phyloP scores from a whole-genome alignment of 2,329 filamentous ascomycete species.

The Sarocladium brachiariae region DNA sequence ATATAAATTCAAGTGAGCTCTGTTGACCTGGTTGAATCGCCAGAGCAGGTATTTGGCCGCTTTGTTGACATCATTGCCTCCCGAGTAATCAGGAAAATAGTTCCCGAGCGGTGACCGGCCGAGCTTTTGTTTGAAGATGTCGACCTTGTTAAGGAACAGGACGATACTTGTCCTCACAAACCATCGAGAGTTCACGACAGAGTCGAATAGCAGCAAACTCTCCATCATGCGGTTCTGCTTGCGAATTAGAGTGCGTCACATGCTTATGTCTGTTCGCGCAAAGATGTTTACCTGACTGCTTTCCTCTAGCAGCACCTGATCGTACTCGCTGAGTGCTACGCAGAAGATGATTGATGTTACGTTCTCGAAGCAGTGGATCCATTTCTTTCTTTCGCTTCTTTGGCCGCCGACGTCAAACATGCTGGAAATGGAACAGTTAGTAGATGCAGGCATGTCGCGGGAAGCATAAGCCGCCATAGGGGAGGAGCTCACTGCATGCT shows the following conservation, averaged over 20 bases:
- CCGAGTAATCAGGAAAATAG: slow-evolving; percentile 97
- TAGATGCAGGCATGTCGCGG: not conserved
- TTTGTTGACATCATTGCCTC: slow-evolving; percentile 95
- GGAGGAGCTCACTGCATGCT: slow-evolving; percentile 80
- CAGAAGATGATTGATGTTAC: slow-evolving; percentile 99
- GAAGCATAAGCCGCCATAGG: not conserved
- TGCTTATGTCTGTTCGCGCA: not conserved
- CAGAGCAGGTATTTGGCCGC: slow-evolving; percentile 96
- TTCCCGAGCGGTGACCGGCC: slow-evolving; percentile 81
- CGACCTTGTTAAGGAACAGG: slow-evolving; percentile 97
- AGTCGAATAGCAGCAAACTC: slow-evolving; percentile 91
- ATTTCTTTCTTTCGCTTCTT: slow-evolving; percentile 96
- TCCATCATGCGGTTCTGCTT: slow-evolving; percentile 98
- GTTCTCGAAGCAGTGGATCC: slow-evolving; percentile 99
- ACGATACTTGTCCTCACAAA: slow-evolving; percentile 99
- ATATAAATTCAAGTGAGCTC: slow-evolving; percentile 92
- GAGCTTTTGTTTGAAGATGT: slow-evolving; percentile 94
- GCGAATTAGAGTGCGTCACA: not conserved
- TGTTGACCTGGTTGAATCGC: slow-evolving; percentile 98
- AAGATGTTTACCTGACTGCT: slow-evolving; percentile 73
- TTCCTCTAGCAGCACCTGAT: slow-evolving; percentile 93
- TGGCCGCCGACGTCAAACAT: slow-evolving; percentile 99
- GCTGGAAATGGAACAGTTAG: slow-evolving; percentile 42
- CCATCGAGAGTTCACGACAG: slow-evolving; percentile 97
- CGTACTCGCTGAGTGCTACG: slow-evolving; percentile 95